A percentile compares a stretch with the other conserved stretches of the same genome.
Evolutionary conservation across 2,329 filamentous ascomycete genomes (phyloP).

Genomic region (Ceratocystis eucalypticola): DNA sequence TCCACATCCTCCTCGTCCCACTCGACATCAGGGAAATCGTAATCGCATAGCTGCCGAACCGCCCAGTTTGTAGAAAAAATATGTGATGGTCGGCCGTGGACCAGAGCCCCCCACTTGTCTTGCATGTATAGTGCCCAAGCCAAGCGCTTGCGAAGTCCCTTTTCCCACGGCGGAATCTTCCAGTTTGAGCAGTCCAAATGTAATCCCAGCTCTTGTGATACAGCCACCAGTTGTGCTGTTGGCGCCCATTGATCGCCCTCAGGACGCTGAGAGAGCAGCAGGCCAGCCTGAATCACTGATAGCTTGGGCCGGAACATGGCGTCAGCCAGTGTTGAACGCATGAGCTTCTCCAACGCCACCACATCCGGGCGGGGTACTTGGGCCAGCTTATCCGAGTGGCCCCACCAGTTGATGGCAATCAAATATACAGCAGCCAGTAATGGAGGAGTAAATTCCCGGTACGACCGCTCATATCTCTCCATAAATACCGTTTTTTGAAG

Average conservation of each 20-base stretch:
- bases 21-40: conserved; percentile 62
- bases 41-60: conserved; percentile 48
- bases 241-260: conserved; percentile 71
- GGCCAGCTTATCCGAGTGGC: conserved; percentile 54
- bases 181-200: conserved; percentile 77
- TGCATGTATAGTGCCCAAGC: conserved; percentile 92
- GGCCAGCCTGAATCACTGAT: conserved; percentile 63
- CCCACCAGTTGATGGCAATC: conserved; percentile 79
- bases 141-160: conserved; percentile 67
- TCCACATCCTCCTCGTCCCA: conserved; percentile 48
- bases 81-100: conserved; percentile 76
- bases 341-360: conserved; percentile 57
- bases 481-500: conserved; percentile 69
- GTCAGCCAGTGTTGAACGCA: conserved; percentile 57
- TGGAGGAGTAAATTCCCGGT: conserved; percentile 61
- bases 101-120: conserved; percentile 77
- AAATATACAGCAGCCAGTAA: conserved; percentile 72
- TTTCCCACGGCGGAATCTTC: conserved; percentile 82
- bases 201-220: conserved; percentile 74
- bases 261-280: conserved; percentile 60
- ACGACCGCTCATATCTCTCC: conserved; percentile 60
- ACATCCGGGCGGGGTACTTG: conserved; percentile 55
- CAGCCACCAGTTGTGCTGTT: conserved; percentile 75
- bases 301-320: conserved; percentile 73
- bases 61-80: conserved; percentile 60